These are phyloP conservation scores for Clitopilus hobsonii DNA, from an alignment of 768 basidiomycete genomes.

Conservation along the genomic window DNA sequence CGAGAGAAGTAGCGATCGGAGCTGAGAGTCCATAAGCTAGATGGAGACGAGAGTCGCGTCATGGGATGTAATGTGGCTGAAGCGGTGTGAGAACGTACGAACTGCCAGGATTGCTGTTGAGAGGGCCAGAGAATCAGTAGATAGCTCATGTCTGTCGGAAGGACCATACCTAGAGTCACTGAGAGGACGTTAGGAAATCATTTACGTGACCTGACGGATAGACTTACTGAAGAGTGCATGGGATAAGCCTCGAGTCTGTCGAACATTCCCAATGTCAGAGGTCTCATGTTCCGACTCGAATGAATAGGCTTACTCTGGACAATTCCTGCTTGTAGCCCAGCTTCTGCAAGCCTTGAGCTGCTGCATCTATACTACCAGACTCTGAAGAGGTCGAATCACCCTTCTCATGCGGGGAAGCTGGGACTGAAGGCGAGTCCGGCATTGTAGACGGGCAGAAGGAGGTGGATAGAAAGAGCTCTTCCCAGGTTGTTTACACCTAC, in stretches of 20 bases:
- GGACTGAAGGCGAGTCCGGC: not conserved
- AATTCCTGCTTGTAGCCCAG: conserved; percentile 56
- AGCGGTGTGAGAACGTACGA: conserved; percentile 33
- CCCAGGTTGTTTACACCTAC: not conserved
- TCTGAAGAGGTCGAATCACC: not conserved
- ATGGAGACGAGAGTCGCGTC: not conserved
- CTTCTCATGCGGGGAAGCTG: not conserved
- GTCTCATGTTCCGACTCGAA: not conserved
- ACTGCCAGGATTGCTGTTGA: conserved; percentile 55
- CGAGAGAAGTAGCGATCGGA: conserved; percentile 51
- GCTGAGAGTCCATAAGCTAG: conserved; percentile 53
- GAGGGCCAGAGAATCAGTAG: conserved; percentile 3
- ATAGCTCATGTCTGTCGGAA: not conserved
- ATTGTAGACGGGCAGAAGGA: not conserved
- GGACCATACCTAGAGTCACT: conserved; percentile 45
- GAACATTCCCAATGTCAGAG: not conserved
- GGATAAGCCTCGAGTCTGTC: conserved; percentile 43
- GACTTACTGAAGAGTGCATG: conserved; percentile 52
- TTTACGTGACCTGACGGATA: not conserved
- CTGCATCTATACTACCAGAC: conserved; percentile 1
- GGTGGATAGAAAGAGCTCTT: no score
- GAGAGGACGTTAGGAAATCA: not conserved
- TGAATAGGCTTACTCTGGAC: conserved; percentile 32
- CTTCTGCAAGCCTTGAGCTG: conserved; percentile 35
- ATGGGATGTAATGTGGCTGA: not conserved